Evolutionary conservation across 2,329 filamentous ascomycete species (phyloP).

Genomic region (Boeremia exigua): DNA sequence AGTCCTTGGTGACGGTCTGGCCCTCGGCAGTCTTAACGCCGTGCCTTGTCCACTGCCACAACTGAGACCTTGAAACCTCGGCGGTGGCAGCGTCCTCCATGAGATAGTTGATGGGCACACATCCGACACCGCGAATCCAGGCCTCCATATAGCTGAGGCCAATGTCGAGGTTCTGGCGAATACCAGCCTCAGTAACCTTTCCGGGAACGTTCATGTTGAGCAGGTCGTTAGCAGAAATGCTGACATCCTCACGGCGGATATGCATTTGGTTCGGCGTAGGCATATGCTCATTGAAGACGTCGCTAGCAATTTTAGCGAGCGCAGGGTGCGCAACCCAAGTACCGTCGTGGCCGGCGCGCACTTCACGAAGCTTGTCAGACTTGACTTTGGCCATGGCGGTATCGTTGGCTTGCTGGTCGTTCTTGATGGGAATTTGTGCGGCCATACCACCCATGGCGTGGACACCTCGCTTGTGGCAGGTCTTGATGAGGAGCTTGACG

Average conservation of each 20-base stretch:
- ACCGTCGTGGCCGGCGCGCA: slow-evolving; percentile 91
- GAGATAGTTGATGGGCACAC: slow-evolving; percentile 95
- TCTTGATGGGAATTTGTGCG: slow-evolving; percentile 98
- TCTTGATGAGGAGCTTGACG: slow-evolving; percentile 96
- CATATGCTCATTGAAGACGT: slow-evolving; percentile 98
- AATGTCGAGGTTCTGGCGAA: slow-evolving; percentile 97
- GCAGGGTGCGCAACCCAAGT: slow-evolving; percentile 98
- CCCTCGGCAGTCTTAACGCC: slow-evolving; percentile 80
- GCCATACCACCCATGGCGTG: slow-evolving; percentile 99
- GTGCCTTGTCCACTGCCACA: slow-evolving; percentile 93
- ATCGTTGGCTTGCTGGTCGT: slow-evolving; percentile 88
- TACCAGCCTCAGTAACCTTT: slow-evolving; percentile 88
- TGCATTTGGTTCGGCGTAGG: slow-evolving; percentile 97
- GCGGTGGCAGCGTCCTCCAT: slow-evolving; percentile 99
- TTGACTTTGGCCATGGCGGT: slow-evolving; percentile 92
- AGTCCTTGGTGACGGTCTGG: slow-evolving; percentile 91
- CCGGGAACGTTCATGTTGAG: slow-evolving; percentile 98
- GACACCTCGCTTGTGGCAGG: slow-evolving; percentile 94
- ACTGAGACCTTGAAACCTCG: slow-evolving; percentile 90
- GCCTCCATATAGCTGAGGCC: slow-evolving; percentile 98
- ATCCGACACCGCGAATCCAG: slow-evolving; percentile 93
- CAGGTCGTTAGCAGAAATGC: slow-evolving; percentile 84
- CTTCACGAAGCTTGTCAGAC: slow-evolving; percentile 95
- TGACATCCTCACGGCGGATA: slow-evolving; percentile 85
- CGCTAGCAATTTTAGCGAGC: slow-evolving; percentile 83